A percentile compares a stretch with the other conserved stretches of the same genome.
Evolutionary conservation across 805 yeast species (phyloP).

Genomic region (Metschnikowia koreensis): DNA sequence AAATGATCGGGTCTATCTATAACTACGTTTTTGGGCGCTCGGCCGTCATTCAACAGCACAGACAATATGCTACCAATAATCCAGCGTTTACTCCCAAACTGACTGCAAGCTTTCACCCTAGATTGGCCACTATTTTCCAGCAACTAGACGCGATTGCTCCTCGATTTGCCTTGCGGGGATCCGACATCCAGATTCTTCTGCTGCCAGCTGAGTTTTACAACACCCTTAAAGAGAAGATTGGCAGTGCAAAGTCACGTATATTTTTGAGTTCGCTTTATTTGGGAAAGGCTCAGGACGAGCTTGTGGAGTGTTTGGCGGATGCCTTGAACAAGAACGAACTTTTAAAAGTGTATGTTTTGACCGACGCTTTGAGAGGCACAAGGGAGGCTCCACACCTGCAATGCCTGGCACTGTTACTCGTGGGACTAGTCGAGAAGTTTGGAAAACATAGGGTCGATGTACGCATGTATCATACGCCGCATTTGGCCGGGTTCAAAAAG

Average conservation of each 20-base stretch:
- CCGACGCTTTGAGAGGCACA: slow-evolving; percentile 90
- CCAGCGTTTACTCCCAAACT: slow-evolving; percentile 18
- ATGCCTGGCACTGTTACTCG: slow-evolving; percentile 74
- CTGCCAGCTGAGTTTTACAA: slow-evolving; percentile 74
- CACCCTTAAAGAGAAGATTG: slow-evolving; percentile 60
- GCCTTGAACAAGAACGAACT: slow-evolving; percentile 61
- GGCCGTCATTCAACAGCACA: slow-evolving; percentile 9
- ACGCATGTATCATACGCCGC: slow-evolving; percentile 88
- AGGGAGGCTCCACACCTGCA: slow-evolving; percentile 75
- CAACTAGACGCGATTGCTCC: slow-evolving; percentile 68
- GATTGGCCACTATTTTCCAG: slow-evolving; percentile 40
- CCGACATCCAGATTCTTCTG: slow-evolving; percentile 58
- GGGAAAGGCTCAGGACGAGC: slow-evolving; percentile 78
- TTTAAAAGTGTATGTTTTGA: slow-evolving; percentile 66
- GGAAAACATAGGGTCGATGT: slow-evolving; percentile 71
- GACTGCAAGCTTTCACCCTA: slow-evolving; percentile 40
- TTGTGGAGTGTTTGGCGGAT: slow-evolving; percentile 57
- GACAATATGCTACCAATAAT: slow-evolving; percentile 28
- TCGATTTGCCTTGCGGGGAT: slow-evolving; percentile 55
- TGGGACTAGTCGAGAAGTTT: slow-evolving; percentile 60
- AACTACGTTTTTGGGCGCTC: slow-evolving; percentile 19
- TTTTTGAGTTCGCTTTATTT: slow-evolving; percentile 84
- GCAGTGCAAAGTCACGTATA: slow-evolving; percentile 58
- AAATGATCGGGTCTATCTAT: slow-evolving; percentile 21
- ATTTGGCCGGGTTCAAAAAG: slow-evolving; percentile 65